Evolutionary conservation across 1,139 yeast species (phyloP).

Genomic region (Scheffersomyces illinoinensis): DNA sequence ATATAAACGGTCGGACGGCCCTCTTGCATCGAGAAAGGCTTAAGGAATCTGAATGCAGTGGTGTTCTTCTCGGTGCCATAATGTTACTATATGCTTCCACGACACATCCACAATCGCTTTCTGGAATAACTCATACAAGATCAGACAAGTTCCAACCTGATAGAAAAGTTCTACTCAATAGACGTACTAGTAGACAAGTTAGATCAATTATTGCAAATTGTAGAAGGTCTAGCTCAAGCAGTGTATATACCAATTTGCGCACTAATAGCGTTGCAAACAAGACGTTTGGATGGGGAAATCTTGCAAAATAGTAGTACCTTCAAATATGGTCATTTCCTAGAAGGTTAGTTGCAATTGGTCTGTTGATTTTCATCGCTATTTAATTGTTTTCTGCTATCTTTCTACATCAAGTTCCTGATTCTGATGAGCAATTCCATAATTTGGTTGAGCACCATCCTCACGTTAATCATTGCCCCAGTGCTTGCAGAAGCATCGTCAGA

Average conservation of each 20-base stretch:
- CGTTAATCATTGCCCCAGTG: not conserved
- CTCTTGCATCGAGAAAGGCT: conserved; percentile 31
- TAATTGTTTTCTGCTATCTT: too few relatives aligned
- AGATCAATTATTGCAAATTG: not conserved
- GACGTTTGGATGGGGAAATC: too few relatives aligned
- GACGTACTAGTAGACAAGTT: not conserved
- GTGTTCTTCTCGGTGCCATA: not conserved
- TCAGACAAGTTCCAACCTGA: not conserved
- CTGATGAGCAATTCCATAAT: not conserved
- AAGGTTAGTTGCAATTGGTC: too few relatives aligned
- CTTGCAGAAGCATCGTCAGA: not conserved
- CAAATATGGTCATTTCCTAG: too few relatives aligned
- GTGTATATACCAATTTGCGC: not conserved
- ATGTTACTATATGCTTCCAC: not conserved
- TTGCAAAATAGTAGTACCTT: too few relatives aligned
- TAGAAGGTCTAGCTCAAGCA: not conserved
- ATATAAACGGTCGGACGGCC: conserved; percentile 36
- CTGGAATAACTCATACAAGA: not conserved
- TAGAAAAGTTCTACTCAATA: not conserved
- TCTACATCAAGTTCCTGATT: not conserved
- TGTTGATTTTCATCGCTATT: too few relatives aligned
- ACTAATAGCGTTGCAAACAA: too few relatives aligned
- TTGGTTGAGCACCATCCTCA: not conserved
- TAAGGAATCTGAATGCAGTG: not conserved
- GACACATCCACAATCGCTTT: not conserved